Base-by-base conservation (phyloP, 805 yeast genomes). In the Komagataella pastoris region DNA sequence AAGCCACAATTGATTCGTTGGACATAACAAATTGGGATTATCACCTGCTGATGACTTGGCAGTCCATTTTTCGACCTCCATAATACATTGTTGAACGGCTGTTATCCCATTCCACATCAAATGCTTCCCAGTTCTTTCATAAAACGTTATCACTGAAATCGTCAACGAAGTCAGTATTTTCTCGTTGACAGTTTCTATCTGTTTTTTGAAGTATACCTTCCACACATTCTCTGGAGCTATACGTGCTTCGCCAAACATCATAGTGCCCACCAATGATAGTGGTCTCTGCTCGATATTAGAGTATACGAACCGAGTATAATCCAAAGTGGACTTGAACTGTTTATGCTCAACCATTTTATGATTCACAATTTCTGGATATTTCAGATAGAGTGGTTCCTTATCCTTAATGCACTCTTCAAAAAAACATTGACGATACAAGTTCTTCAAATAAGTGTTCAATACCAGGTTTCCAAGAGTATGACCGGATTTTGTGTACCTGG, bases 1-100 rank as follows among this genome's bases (percentile, higher is more conserved):
- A 18, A 67, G 68, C 73, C 88, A 74, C 30, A 82, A 61, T 19
- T 61, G 61, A 47, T 72, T 71, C 4, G 71, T 65, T 0, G 86
- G 85, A 44, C 62, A 65, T 0, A 78, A 49, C 19, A 65, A 57
- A 47, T 64, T 56, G n/a, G 63, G 44, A 49, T 65, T 58, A 51
- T 66, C 71, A 1, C 58, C 57, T 23, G 53, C 54, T 0, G 67
- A 57, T n/a, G 64, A 72, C 46, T 75, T 65, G 1, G 40, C 12
- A 10, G 71, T 68, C 57, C 64, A 61, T 24, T 54, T 54, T 52
- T 77, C 72, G 62, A 83, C 77, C 59, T 83, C 86, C 44, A 69
- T 72, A 2, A 80, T 69, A 0, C 85, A 81, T 23, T 80, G 68
- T 56, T 82, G 87, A 1, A 83, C 69, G 0, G 89, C 85, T 50